Evolutionary conservation across 305 asterid genomes (phyloP).

Genomic region (Plantago lanceolata): DNA sequence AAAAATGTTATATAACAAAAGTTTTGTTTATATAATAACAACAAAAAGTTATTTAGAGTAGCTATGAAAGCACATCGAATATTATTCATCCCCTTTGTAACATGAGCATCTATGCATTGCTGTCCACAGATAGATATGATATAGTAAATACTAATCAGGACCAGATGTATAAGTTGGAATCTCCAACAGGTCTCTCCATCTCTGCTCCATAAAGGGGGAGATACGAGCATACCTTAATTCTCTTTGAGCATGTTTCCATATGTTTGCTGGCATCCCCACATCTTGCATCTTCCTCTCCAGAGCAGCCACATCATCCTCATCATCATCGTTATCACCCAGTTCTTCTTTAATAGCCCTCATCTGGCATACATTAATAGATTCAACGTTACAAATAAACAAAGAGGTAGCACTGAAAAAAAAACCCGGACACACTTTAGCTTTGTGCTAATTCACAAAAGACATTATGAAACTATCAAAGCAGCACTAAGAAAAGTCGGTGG

Average conservation of each 20-base stretch:
- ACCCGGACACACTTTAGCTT: conserved; percentile 10
- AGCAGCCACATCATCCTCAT: conserved; percentile 93
- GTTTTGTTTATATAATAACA: neutral
- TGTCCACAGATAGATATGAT: conserved; percentile 9
- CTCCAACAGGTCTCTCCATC: neutral
- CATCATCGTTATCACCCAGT: conserved; percentile 95
- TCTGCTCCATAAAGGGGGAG: neutral
- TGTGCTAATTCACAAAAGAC: conserved; percentile 9
- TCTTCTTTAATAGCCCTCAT: conserved; percentile 99
- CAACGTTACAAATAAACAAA: conserved; percentile 14
- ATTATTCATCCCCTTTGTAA: conserved; percentile 9
- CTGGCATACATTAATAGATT: conserved; percentile 36
- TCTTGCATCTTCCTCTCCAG: conserved; percentile 95
- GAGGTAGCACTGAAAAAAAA: conserved; percentile 8
- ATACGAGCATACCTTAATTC: conserved; percentile 59
- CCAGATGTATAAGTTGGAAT: conserved; percentile 10
- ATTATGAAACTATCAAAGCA: too few relatives aligned
- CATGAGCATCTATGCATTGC: conserved; percentile 11
- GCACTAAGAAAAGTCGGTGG: too few relatives aligned
- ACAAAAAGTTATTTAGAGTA: conserved; percentile 14
- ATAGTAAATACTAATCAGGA: conserved; percentile 10
- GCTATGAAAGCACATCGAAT: conserved; percentile 16
- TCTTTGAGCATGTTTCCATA: conserved; percentile 96
- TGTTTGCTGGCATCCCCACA: conserved; percentile 90
- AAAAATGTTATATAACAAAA: too few relatives aligned